Evolutionary conservation across 208 protist genomes (phyloP).

Genomic region (Vickermania ingenoplastis): DNA sequence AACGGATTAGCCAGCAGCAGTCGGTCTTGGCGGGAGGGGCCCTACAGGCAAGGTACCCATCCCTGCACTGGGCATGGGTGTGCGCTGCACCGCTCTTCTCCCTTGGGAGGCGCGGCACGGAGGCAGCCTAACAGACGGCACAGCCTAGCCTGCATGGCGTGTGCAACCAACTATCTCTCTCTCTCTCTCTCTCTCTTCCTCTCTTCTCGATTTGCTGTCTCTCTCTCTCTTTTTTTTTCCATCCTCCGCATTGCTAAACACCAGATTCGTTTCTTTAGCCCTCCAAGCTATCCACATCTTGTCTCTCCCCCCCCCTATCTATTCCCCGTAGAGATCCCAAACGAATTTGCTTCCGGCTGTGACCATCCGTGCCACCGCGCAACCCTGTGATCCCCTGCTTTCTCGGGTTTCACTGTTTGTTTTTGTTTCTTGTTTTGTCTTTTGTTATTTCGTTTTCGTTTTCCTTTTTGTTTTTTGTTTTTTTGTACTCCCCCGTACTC

Average conservation of each 20-base stretch:
- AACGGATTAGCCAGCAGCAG: no score
- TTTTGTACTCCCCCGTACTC: no score
- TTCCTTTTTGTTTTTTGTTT: no score
- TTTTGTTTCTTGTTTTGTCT: neutral
- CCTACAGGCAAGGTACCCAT: no score
- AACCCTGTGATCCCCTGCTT: neutral
- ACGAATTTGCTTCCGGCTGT: neutral
- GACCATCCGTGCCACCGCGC: neutral
- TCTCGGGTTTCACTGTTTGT: neutral
- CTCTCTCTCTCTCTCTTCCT: constrained; percentile 8
- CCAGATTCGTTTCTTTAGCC: constrained; percentile 2
- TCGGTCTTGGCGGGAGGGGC: neutral
- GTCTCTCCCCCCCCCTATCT: no score
- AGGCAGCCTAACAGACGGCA: neutral
- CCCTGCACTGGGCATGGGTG: no score
- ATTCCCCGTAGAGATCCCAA: no score
- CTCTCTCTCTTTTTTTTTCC: constrained; percentile 10
- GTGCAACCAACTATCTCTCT: constrained; percentile 2
- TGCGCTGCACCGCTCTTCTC: neutral
- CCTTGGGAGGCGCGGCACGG: neutral
- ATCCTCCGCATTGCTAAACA: neutral
- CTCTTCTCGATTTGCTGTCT: constrained; percentile 4
- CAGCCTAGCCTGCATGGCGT: neutral
- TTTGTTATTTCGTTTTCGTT: neutral
- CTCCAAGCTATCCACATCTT: no score